Percentiles rank a stretch among this genome's conserved stretches.
Conservation (phyloP, 495 filamentous ascomycete species). For the Geoglossum glabrum region DNA sequence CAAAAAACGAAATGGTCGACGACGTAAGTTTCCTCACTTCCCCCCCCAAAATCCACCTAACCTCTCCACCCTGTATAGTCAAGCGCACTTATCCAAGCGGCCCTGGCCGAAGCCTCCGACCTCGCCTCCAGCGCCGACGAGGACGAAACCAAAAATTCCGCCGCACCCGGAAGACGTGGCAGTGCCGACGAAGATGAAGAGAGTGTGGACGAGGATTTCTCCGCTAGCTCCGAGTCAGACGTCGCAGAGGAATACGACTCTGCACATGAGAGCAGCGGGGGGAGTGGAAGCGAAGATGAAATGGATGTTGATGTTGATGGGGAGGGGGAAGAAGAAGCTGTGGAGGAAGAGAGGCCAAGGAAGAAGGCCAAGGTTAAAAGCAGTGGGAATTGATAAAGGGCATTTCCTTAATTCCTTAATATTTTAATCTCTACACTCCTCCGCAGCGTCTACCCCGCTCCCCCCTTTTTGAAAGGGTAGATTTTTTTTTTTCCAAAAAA, state of each 20-base stretch:
- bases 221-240: slow-evolving; percentile 74
- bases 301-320: slow-evolving; percentile 38
- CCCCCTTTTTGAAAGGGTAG: too few relatives aligned
- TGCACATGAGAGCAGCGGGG: slow-evolving; percentile 67
- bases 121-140: slow-evolving; percentile 73
- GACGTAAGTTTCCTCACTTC: slow-evolving; percentile 26
- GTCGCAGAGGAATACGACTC: slow-evolving; percentile 94
- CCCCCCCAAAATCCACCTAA: neutral
- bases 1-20: slow-evolving; percentile 85
- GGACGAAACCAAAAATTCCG: slow-evolving; percentile 16
- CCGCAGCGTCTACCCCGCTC: too few relatives aligned
- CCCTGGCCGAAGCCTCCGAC: slow-evolving; percentile 56
- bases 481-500: too few relatives aligned
- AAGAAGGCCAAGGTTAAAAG: slow-evolving; percentile 30
- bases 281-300: slow-evolving; percentile 42
- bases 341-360: slow-evolving; percentile 34
- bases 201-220: slow-evolving; percentile 89
- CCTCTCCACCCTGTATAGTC: slow-evolving; percentile 15
- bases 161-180: slow-evolving; percentile 51
- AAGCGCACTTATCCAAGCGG: slow-evolving; percentile 53
- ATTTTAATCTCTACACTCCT: too few relatives aligned
- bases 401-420: neutral
- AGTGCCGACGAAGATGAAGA: slow-evolving; percentile 93
- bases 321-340: slow-evolving; percentile 31
- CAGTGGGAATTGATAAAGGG: neutral